Conservation (phyloP, 805 yeast genomes). For the Cyberlindnera bimundalis region DNA sequence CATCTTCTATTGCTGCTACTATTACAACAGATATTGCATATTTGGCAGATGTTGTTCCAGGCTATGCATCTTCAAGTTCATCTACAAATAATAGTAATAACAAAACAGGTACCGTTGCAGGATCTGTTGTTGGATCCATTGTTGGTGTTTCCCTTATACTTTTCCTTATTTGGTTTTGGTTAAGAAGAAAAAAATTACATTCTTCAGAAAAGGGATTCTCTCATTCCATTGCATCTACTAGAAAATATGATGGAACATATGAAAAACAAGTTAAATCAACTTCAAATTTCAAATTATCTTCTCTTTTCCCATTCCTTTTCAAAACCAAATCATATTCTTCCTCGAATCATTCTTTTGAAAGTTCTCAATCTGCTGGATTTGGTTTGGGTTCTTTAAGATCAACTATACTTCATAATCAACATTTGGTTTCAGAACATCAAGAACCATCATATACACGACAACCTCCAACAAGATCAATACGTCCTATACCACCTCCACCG, state of each 20-base stretch:
- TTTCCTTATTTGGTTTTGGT: conserved; percentile 16
- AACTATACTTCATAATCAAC: conserved; percentile 19
- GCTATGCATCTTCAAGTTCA: conserved; percentile 3
- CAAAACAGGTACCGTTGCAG: conserved; percentile 22
- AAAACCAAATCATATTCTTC: conserved; percentile 4
- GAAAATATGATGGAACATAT: conserved; percentile 20
- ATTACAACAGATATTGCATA: conserved; percentile 24
- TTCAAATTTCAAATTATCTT: conserved; percentile 1
- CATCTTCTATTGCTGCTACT: conserved; percentile 3
- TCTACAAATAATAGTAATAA: not conserved
- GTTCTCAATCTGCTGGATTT: conserved; percentile 10
- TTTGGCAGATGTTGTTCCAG: conserved; percentile 13
- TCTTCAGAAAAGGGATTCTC: conserved; percentile 23
- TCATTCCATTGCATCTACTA: conserved; percentile 27
- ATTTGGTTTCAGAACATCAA: not conserved
- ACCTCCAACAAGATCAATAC: conserved; percentile 6
- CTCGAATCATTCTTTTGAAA: conserved; percentile 8
- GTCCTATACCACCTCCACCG: not conserved
- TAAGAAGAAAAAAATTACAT: conserved; percentile 7
- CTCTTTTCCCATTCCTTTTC: conserved; percentile 13
- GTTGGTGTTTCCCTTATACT: conserved; percentile 18
- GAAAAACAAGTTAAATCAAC: not conserved
- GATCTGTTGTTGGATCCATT: conserved; percentile 28
- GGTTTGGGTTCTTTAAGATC: conserved; percentile 14
- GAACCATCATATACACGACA: conserved; percentile 8